Base-by-base conservation (phyloP, 208 protist species). In the Endotrypanum monterogeii region DNA sequence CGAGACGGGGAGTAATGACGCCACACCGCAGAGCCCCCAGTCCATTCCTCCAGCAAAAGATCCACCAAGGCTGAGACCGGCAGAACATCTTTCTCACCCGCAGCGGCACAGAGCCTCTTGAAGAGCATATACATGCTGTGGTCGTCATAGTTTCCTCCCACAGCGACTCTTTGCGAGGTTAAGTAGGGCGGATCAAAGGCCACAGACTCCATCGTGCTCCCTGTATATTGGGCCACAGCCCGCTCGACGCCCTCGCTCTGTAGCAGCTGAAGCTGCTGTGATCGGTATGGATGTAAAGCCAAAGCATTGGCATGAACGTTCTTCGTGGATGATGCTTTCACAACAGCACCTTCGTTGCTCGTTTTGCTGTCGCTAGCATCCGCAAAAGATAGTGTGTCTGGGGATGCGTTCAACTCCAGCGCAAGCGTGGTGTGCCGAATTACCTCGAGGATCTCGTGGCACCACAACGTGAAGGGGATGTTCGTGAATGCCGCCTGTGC, bases 21-120 rank as follows among this genome's bases (percentile, higher is more conserved):
- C 11, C 83, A 77, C 76, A 91, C 93, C 35, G 76, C 69, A 25
- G 85, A 66, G 4, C 57, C 62, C 0, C 62, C n/a, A 5, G 54
- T 46, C 76, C 76, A 80, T 65, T 80, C 76, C n/a, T 80, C 63
- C 3, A 73, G 61, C 12, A 80, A 23, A 23, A 80, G 52, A 54
- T 80, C 76, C 62, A 80, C 70, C 62, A 80, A 56, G 12, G 70
- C 55, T 23, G 70, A 67, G 0, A 62, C 76, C 5, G 76, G 76
- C 30, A 80, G 56, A 9, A 16, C 35, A 44, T 35, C 1, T 16
- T 75, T 32, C 16, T 58, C 51, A 1, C 76, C 70, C n/a, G 63
- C 76, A 2, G 54, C 76, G 1, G 62, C 44, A 50, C 76, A 80
- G 20, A 80, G 73, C 44, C 20, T 30, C 35, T n/a, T n/a, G 63